These are phyloP conservation scores for Vaucheria bursata DNA, from an alignment of 352 stramenopile genomes.

Conservation along the genomic window DNA sequence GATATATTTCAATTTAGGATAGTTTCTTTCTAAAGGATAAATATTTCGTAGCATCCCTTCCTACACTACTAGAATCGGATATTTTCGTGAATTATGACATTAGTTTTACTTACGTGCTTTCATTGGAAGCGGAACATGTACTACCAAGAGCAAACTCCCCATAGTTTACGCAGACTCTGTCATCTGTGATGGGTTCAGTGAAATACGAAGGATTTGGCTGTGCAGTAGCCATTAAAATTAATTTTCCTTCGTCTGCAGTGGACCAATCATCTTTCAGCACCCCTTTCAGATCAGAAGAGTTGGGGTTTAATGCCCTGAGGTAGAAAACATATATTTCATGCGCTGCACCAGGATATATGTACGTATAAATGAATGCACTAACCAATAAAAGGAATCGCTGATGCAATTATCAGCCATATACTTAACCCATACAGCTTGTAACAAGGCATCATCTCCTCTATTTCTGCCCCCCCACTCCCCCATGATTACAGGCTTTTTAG, in stretches of 20 bases:
- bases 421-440: neutral
- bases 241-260: neutral
- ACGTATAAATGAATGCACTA: neutral
- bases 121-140: too few species aligned
- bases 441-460: neutral
- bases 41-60: too few species aligned
- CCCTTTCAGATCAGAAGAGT: neutral
- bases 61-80: too few species aligned
- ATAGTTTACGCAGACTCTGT: neutral
- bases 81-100: too few species aligned
- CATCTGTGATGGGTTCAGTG: neutral
- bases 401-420: conserved; percentile 4
- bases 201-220: neutral
- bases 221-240: neutral
- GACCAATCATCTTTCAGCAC: neutral
- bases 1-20: too few species aligned
- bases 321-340: neutral
- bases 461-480: conserved; percentile 1
- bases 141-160: too few species aligned
- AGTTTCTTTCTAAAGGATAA: too few species aligned
- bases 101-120: too few species aligned
- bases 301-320: neutral
- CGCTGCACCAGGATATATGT: neutral
- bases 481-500: neutral
- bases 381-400: conserved; percentile 2